Evolutionary conservation across 768 basidiomycete genomes (phyloP).

Genomic region (Boletus rubroflammeus): DNA sequence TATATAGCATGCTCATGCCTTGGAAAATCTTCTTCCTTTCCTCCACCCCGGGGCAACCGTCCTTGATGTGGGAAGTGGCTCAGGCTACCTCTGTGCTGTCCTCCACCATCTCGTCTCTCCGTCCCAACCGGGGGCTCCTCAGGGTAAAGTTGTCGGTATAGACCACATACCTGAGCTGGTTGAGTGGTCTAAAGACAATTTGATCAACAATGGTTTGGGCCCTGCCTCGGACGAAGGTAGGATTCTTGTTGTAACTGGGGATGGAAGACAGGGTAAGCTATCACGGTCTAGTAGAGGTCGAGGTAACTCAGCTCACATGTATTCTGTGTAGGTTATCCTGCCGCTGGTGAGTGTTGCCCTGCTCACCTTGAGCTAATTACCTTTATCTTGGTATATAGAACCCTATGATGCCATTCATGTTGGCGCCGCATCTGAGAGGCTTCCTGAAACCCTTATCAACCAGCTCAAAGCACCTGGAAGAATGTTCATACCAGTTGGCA

Average conservation of each 20-base stretch:
- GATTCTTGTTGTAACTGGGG: conserved; percentile 68
- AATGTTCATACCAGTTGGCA: conserved; percentile 94
- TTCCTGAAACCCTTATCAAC: conserved; percentile 69
- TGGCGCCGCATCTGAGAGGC: conserved; percentile 79
- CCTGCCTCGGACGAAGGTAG: conserved; percentile 47
- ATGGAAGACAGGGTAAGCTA: conserved; percentile 69
- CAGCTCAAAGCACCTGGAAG: conserved; percentile 74
- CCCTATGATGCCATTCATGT: conserved; percentile 90
- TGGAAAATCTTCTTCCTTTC: conserved; percentile 71
- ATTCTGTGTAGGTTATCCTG: conserved; percentile 33
- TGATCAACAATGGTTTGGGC: conserved; percentile 62
- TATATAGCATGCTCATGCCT: conserved; percentile 81
- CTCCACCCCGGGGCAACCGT: conserved; percentile 69
- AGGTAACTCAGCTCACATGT: not conserved
- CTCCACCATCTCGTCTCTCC: conserved; percentile 65
- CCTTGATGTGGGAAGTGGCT: conserved; percentile 88
- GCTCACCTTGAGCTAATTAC: not conserved
- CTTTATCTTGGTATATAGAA: conserved; percentile 32
- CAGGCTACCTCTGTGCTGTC: conserved; percentile 82
- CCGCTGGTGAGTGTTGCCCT: conserved; percentile 27
- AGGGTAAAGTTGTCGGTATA: conserved; percentile 77
- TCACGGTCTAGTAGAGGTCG: not conserved
- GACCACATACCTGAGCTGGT: conserved; percentile 86
- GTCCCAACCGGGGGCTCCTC: conserved; percentile 10
- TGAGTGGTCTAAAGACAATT: conserved; percentile 63